phyloP scores from a whole-genome alignment of 306 rosid species.

The Pyrus betulifolia region DNA sequence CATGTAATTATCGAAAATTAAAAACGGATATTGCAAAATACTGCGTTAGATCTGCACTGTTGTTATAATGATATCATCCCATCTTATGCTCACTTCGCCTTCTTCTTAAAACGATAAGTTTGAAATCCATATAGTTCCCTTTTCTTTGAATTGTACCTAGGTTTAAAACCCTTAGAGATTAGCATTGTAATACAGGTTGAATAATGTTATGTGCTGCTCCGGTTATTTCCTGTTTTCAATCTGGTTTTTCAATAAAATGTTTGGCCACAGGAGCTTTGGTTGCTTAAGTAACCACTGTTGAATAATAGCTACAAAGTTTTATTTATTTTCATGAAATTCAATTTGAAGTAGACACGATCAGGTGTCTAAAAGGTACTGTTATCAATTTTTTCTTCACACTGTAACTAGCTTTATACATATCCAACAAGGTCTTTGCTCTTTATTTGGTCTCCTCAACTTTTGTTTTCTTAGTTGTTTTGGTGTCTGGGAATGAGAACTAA shows the following conservation, averaged over 20 bases:
- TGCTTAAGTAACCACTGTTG: too few relatives aligned
- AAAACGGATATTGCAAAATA: not conserved
- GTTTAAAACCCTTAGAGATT: not conserved
- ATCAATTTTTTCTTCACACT: not conserved
- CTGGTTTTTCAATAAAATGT: too few relatives aligned
- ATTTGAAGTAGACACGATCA: not conserved
- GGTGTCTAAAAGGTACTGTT: not conserved
- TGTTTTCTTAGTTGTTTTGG: constrained; percentile 17
- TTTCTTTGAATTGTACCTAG: not conserved
- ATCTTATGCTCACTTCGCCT: not conserved
- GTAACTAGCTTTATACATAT: not conserved
- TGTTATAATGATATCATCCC: not conserved
- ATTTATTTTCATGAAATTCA: not conserved
- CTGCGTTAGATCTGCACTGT: not conserved
- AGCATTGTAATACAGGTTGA: not conserved
- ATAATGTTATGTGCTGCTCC: not conserved
- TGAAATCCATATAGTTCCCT: not conserved
- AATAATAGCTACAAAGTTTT: not conserved
- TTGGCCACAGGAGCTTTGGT: too few relatives aligned
- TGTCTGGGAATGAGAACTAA: not conserved
- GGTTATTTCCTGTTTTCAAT: not conserved
- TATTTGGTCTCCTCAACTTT: not conserved
- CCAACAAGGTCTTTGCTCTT: not conserved
- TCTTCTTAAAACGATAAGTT: not conserved
- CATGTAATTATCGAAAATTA: not conserved